These are phyloP conservation scores for Thozetella sp. DNA, from an alignment of 495 filamentous ascomycete genomes.

Conservation along the genomic window DNA sequence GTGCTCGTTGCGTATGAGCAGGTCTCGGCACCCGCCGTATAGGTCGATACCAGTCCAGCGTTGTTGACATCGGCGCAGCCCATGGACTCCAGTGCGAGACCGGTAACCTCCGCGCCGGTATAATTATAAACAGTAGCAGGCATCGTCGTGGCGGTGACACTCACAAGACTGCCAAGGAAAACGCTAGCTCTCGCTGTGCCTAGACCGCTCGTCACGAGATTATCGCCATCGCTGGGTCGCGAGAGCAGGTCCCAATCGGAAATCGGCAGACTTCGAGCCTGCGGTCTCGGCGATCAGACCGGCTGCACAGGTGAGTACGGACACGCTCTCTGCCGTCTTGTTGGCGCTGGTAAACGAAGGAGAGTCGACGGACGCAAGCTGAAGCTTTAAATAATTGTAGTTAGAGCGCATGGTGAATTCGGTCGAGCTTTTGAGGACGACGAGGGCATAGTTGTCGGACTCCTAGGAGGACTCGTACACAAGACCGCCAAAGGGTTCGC, in stretches of 20 bases:
- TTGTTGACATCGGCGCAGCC: not conserved
- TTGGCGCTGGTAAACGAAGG: not conserved
- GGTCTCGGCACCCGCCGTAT: not conserved
- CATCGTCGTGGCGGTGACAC: not conserved
- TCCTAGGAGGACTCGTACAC: not conserved
- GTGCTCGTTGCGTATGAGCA: not conserved
- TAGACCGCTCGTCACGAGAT: not conserved
- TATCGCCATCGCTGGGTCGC: not conserved
- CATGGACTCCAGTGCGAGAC: not conserved
- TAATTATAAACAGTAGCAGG: not conserved
- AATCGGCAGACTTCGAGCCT: not conserved
- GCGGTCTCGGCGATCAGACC: not conserved
- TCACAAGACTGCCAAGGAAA: not conserved
- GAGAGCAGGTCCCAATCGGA: not conserved
- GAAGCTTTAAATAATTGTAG: not conserved
- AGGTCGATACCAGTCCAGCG: not conserved
- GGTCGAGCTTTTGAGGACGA: not conserved
- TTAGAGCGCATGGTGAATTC: not conserved
- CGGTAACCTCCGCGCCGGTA: not conserved
- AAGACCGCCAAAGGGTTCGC: not conserved
- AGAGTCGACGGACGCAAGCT: not conserved
- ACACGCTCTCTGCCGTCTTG: not conserved
- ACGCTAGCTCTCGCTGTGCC: not conserved
- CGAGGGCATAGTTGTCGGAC: not conserved
- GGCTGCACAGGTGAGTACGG: not conserved